A percentile compares a stretch with the other conserved stretches of the same genome.
Evolutionary conservation across 2,329 filamentous ascomycete species (phyloP).

Genomic region (Pseudogymnoascus sp.): DNA sequence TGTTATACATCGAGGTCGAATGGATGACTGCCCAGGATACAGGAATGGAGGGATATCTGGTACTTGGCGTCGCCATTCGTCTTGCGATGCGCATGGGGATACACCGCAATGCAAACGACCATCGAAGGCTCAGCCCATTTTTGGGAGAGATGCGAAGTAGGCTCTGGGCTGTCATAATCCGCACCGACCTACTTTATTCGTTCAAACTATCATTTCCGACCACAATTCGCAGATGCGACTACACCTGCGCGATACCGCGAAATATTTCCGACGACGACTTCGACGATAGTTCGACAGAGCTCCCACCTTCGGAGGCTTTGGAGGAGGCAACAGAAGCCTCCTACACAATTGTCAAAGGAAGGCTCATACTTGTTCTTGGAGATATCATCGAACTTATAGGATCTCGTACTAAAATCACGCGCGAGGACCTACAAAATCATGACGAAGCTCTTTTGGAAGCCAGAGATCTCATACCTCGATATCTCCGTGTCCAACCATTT

Average conservation of each 20-base stretch:
- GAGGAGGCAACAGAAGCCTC: slow-evolving; percentile 11
- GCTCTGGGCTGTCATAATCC: slow-evolving; percentile 10
- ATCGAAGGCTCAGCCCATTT: slow-evolving; percentile 11
- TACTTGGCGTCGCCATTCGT: slow-evolving; percentile 12
- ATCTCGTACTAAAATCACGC: not conserved
- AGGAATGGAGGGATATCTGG: slow-evolving; percentile 11
- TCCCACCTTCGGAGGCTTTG: slow-evolving; percentile 9
- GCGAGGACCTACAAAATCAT: slow-evolving; percentile 7
- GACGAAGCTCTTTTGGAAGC: slow-evolving; percentile 4
- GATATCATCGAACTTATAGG: slow-evolving; percentile 12
- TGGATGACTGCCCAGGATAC: slow-evolving; percentile 14
- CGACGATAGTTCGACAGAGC: slow-evolving; percentile 1
- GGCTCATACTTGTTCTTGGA: slow-evolving; percentile 10
- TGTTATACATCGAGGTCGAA: slow-evolving; percentile 14
- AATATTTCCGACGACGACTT: slow-evolving; percentile 12
- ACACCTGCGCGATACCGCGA: slow-evolving; percentile 6
- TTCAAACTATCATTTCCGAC: slow-evolving; percentile 11
- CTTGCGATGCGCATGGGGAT: slow-evolving; percentile 15
- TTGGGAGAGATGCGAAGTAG: slow-evolving; percentile 12
- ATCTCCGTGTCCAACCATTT: not conserved
- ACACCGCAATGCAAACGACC: slow-evolving; percentile 10
- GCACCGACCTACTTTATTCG: slow-evolving; percentile 11
- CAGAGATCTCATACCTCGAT: not conserved
- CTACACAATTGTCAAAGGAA: slow-evolving; percentile 11
- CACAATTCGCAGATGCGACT: slow-evolving; percentile 9